phyloP scores from a whole-genome alignment of 2,329 filamentous ascomycete species.

The Dothideomycetes sp. region DNA sequence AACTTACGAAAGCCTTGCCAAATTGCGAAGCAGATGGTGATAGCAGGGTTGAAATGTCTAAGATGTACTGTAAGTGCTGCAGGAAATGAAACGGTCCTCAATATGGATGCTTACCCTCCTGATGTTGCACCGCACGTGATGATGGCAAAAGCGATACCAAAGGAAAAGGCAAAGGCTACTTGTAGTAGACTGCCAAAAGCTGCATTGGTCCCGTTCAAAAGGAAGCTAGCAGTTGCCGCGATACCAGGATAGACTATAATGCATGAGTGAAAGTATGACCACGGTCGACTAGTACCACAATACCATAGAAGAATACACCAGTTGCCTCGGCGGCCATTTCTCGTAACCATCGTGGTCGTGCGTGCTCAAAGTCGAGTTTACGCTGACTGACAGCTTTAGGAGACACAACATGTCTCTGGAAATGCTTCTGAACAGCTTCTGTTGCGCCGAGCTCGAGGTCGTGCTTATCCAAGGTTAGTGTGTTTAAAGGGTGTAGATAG shows the following conservation, averaged over 20 bases:
- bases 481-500: neutral
- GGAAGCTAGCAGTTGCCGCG: slow-evolving; percentile 41
- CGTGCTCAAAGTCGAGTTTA: slow-evolving; percentile 44
- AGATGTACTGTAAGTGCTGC: neutral
- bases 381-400: slow-evolving; percentile 41
- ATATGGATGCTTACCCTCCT: slow-evolving; percentile 28
- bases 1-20: slow-evolving; percentile 52
- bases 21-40: slow-evolving; percentile 28
- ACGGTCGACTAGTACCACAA: slow-evolving; percentile 11
- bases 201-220: slow-evolving; percentile 31
- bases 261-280: neutral
- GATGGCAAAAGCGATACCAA: slow-evolving; percentile 49
- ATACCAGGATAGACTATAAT: slow-evolving; percentile 36
- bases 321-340: slow-evolving; percentile 47
- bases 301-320: slow-evolving; percentile 46
- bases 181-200: slow-evolving; percentile 43
- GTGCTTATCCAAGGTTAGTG: slow-evolving; percentile 10
- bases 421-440: slow-evolving; percentile 41
- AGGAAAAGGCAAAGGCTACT: slow-evolving; percentile 44
- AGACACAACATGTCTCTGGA: slow-evolving; percentile 38
- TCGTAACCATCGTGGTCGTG: slow-evolving; percentile 41
- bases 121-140: slow-evolving; percentile 44
- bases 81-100: neutral
- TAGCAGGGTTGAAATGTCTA: slow-evolving; percentile 22
- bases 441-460: slow-evolving; percentile 42